Evolutionary conservation across 495 filamentous ascomycete genomes (phyloP).

Genomic region (Evansstolkia leycettana): DNA sequence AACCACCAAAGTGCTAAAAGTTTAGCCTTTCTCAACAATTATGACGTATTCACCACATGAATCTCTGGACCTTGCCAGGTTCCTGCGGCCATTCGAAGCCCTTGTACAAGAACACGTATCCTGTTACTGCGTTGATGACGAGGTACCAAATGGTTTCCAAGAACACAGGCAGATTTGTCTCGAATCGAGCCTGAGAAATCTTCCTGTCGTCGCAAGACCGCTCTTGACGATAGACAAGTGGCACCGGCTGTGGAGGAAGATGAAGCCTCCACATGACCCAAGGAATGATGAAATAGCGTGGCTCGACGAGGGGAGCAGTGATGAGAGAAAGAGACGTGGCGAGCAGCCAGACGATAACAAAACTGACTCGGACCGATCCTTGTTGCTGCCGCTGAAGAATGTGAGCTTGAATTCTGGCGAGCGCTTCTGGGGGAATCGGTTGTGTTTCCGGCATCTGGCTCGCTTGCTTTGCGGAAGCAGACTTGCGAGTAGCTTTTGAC

Average conservation of each 20-base stretch:
- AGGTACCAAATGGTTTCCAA: slow-evolving; percentile 74
- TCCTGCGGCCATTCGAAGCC: slow-evolving; percentile 77
- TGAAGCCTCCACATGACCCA: slow-evolving; percentile 91
- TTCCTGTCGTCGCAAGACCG: slow-evolving; percentile 13
- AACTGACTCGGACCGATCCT: slow-evolving; percentile 32
- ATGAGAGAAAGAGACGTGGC: slow-evolving; percentile 65
- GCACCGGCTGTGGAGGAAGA: slow-evolving; percentile 40
- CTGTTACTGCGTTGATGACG: slow-evolving; percentile 56
- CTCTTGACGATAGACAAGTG: slow-evolving; percentile 14
- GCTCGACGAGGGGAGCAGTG: slow-evolving; percentile 86
- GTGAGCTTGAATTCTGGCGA: slow-evolving; percentile 21
- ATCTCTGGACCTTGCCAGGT: slow-evolving; percentile 69
- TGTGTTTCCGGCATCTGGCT: slow-evolving; percentile 5
- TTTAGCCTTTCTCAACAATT: too few relatives aligned
- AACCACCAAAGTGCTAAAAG: too few relatives aligned
- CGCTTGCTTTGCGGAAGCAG: slow-evolving; percentile 13
- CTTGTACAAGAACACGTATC: slow-evolving; percentile 68
- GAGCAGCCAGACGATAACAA: slow-evolving; percentile 56
- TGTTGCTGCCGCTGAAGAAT: slow-evolving; percentile 22
- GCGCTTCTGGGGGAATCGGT: slow-evolving; percentile 18
- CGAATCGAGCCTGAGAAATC: slow-evolving; percentile 15
- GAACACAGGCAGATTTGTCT: slow-evolving; percentile 34
- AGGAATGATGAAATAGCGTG: slow-evolving; percentile 85
- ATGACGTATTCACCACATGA: slow-evolving; percentile 63
- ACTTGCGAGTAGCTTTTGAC: slow-evolving; percentile 14